Percentiles rank a stretch among this genome's conserved stretches.
Evolutionary conservation across 495 filamentous ascomycete genomes (phyloP).

Genomic region (Podospora tetraspora): DNA sequence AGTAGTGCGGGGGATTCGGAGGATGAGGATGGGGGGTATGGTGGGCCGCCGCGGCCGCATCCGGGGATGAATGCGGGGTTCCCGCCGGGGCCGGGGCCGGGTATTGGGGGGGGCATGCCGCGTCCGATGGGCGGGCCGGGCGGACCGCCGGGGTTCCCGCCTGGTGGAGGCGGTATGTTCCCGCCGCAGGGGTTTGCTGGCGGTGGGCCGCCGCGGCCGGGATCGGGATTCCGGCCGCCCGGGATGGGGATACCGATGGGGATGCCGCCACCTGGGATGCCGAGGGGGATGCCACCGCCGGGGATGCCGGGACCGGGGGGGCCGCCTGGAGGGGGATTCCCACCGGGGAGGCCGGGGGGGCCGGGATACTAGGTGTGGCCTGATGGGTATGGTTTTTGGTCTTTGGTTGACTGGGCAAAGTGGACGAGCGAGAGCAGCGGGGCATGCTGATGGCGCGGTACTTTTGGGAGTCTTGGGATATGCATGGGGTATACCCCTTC

Average conservation of each 20-base stretch:
- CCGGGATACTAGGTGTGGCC: background rate
- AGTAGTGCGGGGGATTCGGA: background rate
- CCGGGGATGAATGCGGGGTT: background rate
- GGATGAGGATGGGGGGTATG: background rate
- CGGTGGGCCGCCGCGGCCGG: background rate
- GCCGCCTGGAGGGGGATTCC: too few species aligned
- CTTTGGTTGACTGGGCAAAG: background rate
- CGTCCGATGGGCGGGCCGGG: background rate
- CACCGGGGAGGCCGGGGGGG: background rate
- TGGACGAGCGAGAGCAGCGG: background rate
- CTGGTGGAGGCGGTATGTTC: background rate
- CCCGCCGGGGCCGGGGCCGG: background rate
- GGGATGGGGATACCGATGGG: background rate
- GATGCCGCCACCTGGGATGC: background rate
- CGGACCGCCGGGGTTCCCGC: background rate
- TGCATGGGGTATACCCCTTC: background rate
- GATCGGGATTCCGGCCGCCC: background rate
- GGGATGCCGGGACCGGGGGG: too few species aligned
- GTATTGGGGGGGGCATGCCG: background rate
- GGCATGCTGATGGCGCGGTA: background rate
- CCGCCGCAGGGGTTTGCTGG: background rate
- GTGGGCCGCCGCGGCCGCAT: too few species aligned
- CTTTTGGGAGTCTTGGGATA: background rate
- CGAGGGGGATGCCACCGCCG: background rate
- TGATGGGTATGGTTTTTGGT: background rate